phyloP scores from a whole-genome alignment of 768 basidiomycete genomes.

The Pisolithus orientalis region DNA sequence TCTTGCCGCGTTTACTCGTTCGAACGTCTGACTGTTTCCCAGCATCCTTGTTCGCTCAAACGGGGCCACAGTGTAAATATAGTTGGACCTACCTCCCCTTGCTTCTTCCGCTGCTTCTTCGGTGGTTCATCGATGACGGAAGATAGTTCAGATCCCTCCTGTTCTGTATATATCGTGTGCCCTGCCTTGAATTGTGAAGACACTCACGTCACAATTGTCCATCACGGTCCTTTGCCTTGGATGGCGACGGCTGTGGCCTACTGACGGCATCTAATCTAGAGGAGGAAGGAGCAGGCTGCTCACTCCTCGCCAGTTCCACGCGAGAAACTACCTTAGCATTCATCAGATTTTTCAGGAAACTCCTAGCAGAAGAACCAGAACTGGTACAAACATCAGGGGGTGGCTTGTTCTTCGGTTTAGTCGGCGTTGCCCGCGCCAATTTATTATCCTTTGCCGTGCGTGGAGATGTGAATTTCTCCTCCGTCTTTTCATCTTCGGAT shows the following conservation, averaged over 20 bases:
- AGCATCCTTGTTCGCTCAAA: conserved; percentile 11
- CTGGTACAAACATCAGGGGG: not conserved
- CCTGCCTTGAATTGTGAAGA: conserved; percentile 33
- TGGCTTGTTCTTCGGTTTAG: conserved; percentile 10
- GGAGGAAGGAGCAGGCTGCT: conserved; percentile 3
- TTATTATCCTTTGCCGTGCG: conserved; percentile 6
- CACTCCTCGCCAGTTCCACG: not conserved
- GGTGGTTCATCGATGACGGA: conserved; percentile 52
- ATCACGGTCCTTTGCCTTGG: conserved; percentile 1
- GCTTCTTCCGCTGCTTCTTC: conserved; percentile 40
- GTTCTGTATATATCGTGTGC: conserved; percentile 13
- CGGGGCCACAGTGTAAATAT: not conserved
- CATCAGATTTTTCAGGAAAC: not conserved
- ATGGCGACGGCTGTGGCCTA: not conserved
- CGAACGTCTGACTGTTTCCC: conserved; percentile 18
- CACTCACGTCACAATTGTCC: conserved; percentile 16
- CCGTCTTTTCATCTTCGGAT: conserved; percentile 20
- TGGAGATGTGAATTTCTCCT: not conserved
- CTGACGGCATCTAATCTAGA: not conserved
- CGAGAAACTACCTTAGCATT: not conserved
- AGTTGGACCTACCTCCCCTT: conserved; percentile 27
- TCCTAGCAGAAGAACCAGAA: not conserved
- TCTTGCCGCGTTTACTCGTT: conserved; percentile 25
- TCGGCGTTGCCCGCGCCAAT: conserved; percentile 1
- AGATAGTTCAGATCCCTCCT: conserved; percentile 46